phyloP scores from a whole-genome alignment of 768 basidiomycete genomes.

The Trametopsis cervina region DNA sequence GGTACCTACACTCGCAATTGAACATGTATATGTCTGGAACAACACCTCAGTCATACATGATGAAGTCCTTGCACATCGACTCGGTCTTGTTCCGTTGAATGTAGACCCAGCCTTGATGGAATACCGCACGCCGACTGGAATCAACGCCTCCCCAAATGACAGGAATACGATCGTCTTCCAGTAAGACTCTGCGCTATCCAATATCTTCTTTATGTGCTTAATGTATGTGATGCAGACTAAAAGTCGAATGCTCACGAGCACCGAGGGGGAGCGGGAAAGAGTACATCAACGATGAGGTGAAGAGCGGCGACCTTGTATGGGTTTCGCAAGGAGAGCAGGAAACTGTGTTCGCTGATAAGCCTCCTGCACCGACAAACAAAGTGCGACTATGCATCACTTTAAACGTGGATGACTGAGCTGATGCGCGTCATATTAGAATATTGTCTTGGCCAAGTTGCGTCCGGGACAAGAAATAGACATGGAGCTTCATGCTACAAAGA shows the following conservation, averaged over 20 bases:
- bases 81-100: conserved; percentile 87
- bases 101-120: conserved; percentile 73
- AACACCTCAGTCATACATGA: conserved; percentile 93
- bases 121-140: conserved; percentile 33
- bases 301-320: conserved; percentile 68
- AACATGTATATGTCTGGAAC: conserved; percentile 88
- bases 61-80: conserved; percentile 87
- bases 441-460: conserved; percentile 85
- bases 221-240: conserved; percentile 28
- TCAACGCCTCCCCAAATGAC: conserved; percentile 69
- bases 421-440: conserved; percentile 34
- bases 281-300: conserved; percentile 30
- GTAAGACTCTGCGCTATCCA: conserved; percentile 12
- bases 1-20: conserved; percentile 90
- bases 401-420: background rate
- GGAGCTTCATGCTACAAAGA: conserved; percentile 88
- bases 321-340: conserved; percentile 77
- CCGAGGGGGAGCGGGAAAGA: conserved; percentile 27
- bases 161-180: conserved; percentile 88
- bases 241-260: conserved; percentile 58
- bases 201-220: background rate
- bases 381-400: conserved; percentile 5
- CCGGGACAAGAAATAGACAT: conserved; percentile 86
- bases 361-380: conserved; percentile 62
- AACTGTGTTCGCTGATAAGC: conserved; percentile 41